phyloP scores from a whole-genome alignment of 768 basidiomycete species.

The Butyriboletus loyo region DNA sequence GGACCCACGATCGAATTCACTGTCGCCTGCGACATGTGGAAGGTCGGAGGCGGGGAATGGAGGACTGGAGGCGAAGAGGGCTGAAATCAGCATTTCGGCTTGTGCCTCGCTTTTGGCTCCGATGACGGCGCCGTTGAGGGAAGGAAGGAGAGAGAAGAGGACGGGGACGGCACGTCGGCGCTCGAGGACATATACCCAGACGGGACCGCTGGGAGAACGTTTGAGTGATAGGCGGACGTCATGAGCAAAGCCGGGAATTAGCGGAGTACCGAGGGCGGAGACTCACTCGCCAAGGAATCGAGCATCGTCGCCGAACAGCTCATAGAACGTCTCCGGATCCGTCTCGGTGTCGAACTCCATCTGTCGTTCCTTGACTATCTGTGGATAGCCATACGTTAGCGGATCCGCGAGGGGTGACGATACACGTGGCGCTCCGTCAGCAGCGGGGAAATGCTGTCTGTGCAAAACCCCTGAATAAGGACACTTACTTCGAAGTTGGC shows the following conservation, averaged over 20 bases:
- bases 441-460: background rate
- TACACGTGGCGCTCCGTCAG: conserved; percentile 8
- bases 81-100: conserved; percentile 77
- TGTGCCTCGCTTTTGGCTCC: conserved; percentile 61
- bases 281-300: conserved; percentile 75
- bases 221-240: background rate
- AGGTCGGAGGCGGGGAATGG: conserved; percentile 71
- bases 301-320: conserved; percentile 78
- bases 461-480: conserved; percentile 3
- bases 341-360: conserved; percentile 86
- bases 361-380: conserved; percentile 86
- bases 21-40: conserved; percentile 40
- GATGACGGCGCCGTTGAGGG: conserved; percentile 54
- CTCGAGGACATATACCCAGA: conserved; percentile 92
- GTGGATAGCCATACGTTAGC: conserved; percentile 12
- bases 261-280: background rate
- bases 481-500: conserved; percentile 74
- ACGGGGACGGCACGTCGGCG: conserved; percentile 79
- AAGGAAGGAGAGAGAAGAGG: conserved; percentile 73
- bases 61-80: conserved; percentile 80
- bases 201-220: conserved; percentile 58
- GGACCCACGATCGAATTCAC: conserved; percentile 35
- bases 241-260: conserved; percentile 10
- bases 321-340: conserved; percentile 74
- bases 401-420: conserved; percentile 10